Base-by-base conservation (phyloP, 2,329 filamentous ascomycete species). In the Anisogramma anomala region DNA sequence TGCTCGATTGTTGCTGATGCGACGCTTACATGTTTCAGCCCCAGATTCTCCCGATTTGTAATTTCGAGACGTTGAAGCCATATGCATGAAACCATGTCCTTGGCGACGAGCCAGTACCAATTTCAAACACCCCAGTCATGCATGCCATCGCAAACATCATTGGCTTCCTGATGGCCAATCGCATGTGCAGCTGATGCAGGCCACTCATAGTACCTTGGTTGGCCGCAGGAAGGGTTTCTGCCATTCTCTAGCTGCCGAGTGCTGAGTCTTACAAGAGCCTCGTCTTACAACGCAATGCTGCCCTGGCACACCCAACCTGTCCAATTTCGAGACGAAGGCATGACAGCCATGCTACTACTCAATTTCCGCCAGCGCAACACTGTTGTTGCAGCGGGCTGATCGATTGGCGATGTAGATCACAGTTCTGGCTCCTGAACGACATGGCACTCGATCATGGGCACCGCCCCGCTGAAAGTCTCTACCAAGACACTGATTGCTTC, bases 1-100 rank as follows among this genome's bases (percentile, higher is more conserved):
- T n/a, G n/a, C n/a, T n/a, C 22, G 9, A 13, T 6, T 31, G 26
- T 46, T 46, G 40, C 43, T 31, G 43, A 46, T 43, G 36, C 25
- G 3, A 7, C 14, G 9, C 26, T 36, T 31, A 31, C 35, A 39
- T n/a, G 36, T 43, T 46, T 39, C 36, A 46, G 39, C 43, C 40
- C 41, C 38, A 18, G 38, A 22, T 17, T 41, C 14, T 28, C 20
- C 32, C 23, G 28, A 41, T 38, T 35, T 37, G 43, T 36, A 42
- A 33, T 33, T 31, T 36, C 39, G 40, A 46, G 40, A 46, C 43
- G 39, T 5, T 27, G 26, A n/a, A 6, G 28, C 37, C 17, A 23
- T 6, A 31, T 35, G 30, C 30, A 36, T 45, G 43, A 45, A 45
- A 45, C 43, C 30, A 33, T 13, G 14, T 22, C 33, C 35, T 39